A percentile compares a stretch with the other conserved stretches of the same genome.
These are phyloP conservation scores for Trichoderma sp. DNA, from an alignment of 2,329 filamentous ascomycete genomes.

Conservation along the genomic window DNA sequence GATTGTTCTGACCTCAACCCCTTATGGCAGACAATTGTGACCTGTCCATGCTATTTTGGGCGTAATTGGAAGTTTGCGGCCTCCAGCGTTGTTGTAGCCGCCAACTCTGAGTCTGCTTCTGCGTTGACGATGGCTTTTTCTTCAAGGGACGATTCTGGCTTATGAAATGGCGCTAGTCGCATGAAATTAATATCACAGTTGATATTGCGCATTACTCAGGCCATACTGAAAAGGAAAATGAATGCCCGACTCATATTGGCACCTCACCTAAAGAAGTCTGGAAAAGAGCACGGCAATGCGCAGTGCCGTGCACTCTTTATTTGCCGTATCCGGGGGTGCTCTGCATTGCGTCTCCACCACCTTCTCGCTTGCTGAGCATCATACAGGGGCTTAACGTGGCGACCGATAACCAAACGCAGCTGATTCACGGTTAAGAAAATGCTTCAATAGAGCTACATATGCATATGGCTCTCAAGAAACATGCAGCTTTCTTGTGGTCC, in stretches of 20 bases:
- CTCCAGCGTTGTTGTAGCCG: neutral
- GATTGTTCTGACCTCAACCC: neutral
- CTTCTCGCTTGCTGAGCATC: neutral
- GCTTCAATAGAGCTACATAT: neutral
- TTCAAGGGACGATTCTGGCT: neutral
- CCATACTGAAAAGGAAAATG: neutral
- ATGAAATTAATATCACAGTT: neutral
- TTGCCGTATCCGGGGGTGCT: neutral
- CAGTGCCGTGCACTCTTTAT: neutral
- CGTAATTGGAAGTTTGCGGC: neutral
- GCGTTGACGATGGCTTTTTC: neutral
- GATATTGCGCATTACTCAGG: neutral
- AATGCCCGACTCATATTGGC: neutral
- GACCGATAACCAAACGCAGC: neutral
- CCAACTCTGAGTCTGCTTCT: neutral
- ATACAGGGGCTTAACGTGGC: conserved; percentile 13
- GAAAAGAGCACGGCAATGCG: neutral
- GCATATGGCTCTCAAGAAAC: conserved; percentile 11
- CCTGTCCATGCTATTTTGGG: neutral
- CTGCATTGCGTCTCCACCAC: neutral
- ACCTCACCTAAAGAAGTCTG: neutral
- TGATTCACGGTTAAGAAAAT: neutral
- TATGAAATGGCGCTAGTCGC: neutral
- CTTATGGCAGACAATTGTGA: neutral
- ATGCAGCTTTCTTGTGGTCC: neutral